Conservation (phyloP, 2,329 filamentous ascomycete genomes). For the Parastagonospora nodorum region DNA sequence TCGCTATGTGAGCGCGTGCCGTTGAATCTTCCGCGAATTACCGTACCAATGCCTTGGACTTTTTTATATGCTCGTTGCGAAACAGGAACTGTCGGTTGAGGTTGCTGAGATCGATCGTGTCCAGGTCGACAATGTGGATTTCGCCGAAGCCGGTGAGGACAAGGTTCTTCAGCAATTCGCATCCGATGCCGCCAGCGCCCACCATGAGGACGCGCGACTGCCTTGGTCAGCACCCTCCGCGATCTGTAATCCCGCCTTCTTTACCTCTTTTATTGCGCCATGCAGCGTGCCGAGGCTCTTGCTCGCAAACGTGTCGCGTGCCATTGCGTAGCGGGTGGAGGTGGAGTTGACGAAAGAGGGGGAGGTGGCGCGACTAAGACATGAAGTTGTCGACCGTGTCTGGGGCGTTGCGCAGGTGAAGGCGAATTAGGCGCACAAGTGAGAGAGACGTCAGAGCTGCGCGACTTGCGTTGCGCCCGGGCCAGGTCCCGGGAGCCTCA, state of each 20-base stretch:
- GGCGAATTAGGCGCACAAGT: slow-evolving; percentile 5
- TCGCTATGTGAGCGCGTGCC: slow-evolving; percentile 24
- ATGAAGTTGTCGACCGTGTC: slow-evolving; percentile 4
- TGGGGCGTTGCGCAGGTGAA: slow-evolving; percentile 9
- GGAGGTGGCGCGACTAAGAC: slow-evolving; percentile 17
- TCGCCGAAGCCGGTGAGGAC: slow-evolving; percentile 90
- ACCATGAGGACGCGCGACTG: slow-evolving; percentile 91
- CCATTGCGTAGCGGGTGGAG: slow-evolving; percentile 42
- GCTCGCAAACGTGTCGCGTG: slow-evolving; percentile 55
- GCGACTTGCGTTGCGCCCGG: slow-evolving; percentile 15
- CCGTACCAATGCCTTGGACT: slow-evolving; percentile 88
- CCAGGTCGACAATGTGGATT: slow-evolving; percentile 93
- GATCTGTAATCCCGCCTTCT: slow-evolving; percentile 51
- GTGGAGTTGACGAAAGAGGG: slow-evolving; percentile 4
- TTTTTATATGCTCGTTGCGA: slow-evolving; percentile 95
- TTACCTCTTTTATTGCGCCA: slow-evolving; percentile 72
- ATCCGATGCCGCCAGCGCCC: slow-evolving; percentile 95
- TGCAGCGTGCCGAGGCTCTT: slow-evolving; percentile 70
- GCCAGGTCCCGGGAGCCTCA: slow-evolving; percentile 25
- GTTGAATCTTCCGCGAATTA: not conserved
- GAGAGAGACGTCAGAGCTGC: slow-evolving; percentile 33
- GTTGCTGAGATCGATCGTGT: slow-evolving; percentile 98
- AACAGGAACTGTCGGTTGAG: slow-evolving; percentile 98
- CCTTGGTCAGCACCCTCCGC: slow-evolving; percentile 24
- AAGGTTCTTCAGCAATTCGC: slow-evolving; percentile 95